Conservation (phyloP, 2,329 filamentous ascomycete genomes). For the Aspergillus bombycis region DNA sequence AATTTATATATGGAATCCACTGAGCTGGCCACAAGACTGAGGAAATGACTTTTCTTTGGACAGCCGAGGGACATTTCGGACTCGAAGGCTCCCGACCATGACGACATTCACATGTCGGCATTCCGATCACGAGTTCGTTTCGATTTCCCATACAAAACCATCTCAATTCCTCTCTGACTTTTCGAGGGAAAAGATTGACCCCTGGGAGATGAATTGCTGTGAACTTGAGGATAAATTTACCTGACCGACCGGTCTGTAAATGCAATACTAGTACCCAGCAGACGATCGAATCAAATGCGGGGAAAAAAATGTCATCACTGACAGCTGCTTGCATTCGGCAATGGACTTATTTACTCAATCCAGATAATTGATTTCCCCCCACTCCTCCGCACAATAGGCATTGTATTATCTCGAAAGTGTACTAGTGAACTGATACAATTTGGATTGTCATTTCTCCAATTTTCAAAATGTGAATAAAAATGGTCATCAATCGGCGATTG, state of each 20-base stretch:
- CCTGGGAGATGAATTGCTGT: neutral
- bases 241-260: neutral
- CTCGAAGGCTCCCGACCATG: neutral
- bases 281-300: neutral
- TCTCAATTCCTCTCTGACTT: neutral
- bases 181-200: neutral
- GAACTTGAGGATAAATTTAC: neutral
- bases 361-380: neutral
- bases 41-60: neutral
- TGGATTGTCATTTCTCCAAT: neutral
- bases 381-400: neutral
- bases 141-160: neutral
- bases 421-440: neutral
- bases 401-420: neutral
- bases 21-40: neutral
- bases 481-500: too few species aligned
- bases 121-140: neutral
- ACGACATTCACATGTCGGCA: conserved; percentile 11
- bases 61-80: conserved; percentile 1
- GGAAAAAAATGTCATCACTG: neutral
- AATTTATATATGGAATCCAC: neutral
- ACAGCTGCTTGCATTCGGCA: neutral
- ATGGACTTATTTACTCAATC: conserved; percentile 1
- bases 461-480: too few species aligned
- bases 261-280: neutral